These are phyloP conservation scores for Thymus quinquecostatus DNA, from an alignment of 257 asterid genomes.

Conservation along the genomic window DNA sequence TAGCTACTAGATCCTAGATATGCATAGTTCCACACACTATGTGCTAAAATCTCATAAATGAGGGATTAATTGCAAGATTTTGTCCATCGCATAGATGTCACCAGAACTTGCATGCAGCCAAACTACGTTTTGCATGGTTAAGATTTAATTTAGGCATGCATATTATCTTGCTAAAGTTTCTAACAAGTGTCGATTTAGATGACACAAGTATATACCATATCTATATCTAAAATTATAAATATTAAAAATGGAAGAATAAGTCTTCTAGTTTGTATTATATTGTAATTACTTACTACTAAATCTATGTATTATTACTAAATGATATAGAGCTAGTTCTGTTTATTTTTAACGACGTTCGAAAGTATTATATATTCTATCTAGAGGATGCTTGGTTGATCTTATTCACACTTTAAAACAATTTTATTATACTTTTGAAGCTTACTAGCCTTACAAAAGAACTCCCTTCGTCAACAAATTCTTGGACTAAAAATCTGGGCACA, in stretches of 20 bases:
- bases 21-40: slow-evolving; percentile 2
- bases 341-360: no score
- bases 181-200: not conserved
- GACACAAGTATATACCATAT: not conserved
- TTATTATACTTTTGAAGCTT: no score
- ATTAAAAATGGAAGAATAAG: not conserved
- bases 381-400: no score
- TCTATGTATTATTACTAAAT: no score
- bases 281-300: no score
- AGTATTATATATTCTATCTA: no score
- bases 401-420: no score
- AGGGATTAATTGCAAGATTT: slow-evolving; percentile 2
- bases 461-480: no score
- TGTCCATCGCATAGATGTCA: slow-evolving; percentile 2
- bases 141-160: not conserved
- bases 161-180: not conserved
- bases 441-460: no score
- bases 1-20: not conserved
- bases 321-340: no score
- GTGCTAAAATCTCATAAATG: not conserved
- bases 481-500: no score
- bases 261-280: no score
- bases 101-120: slow-evolving; percentile 12
- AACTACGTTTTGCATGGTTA: not conserved
- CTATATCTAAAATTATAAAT: not conserved